Evolutionary conservation across 768 basidiomycete species (phyloP).

Genomic region (Naganishia friedmannii): DNA sequence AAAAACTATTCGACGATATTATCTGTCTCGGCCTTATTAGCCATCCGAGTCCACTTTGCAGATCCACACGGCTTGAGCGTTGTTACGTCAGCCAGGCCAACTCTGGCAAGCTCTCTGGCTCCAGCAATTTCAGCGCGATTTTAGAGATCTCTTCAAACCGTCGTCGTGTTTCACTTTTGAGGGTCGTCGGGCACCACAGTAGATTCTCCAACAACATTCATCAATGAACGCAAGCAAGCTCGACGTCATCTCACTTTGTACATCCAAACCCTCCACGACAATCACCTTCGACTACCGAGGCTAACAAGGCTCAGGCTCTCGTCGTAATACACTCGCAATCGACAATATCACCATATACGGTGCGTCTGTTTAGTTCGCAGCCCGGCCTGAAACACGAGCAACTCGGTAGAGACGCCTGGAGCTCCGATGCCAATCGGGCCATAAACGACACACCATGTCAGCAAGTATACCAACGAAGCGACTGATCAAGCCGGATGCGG

Average conservation of each 20-base stretch:
- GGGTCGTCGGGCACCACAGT: not conserved
- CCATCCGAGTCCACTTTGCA: not conserved
- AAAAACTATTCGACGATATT: too few relatives aligned
- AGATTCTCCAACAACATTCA: not conserved
- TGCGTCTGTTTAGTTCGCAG: not conserved
- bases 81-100: not conserved
- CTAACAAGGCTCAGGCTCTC: too few relatives aligned
- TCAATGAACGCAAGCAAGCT: not conserved
- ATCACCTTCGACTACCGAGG: not conserved
- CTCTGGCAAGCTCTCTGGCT: too few relatives aligned
- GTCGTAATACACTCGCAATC: not conserved
- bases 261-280: not conserved
- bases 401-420: not conserved
- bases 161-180: not conserved
- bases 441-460: slow-evolving; percentile 1
- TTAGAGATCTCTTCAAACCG: too few relatives aligned
- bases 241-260: not conserved
- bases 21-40: not conserved
- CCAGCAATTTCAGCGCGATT: not conserved
- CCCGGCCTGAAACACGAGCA: not conserved
- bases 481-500: slow-evolving; percentile 45
- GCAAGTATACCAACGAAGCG: not conserved
- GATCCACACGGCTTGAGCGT: not conserved
- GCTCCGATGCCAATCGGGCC: not conserved
- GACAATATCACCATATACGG: not conserved